Conservation (phyloP, 2,329 filamentous ascomycete genomes). For the Phialocephala subalpina region DNA sequence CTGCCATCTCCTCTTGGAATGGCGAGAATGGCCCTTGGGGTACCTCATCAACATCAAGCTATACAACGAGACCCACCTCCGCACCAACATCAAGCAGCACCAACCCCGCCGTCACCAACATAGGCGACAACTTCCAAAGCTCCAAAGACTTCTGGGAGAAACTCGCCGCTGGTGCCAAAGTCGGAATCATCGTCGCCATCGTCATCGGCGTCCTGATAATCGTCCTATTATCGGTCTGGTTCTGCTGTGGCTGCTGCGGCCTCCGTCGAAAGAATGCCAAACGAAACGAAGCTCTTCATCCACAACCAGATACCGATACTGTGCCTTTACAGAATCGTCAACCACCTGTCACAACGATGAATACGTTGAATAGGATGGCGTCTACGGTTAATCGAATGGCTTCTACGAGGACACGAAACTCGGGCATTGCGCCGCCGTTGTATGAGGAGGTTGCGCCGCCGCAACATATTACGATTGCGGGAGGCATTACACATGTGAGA, state of each 20-base stretch:
- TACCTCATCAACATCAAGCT: background rate
- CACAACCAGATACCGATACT: conserved; percentile 11
- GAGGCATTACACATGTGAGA: conserved; percentile 27
- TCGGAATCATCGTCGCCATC: conserved; percentile 17
- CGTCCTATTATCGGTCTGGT: conserved; percentile 28
- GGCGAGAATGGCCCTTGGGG: background rate
- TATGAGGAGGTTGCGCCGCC: conserved; percentile 37
- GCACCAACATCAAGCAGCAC: background rate
- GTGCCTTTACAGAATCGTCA: conserved; percentile 4
- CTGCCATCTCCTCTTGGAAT: background rate
- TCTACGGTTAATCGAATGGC: background rate
- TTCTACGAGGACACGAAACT: background rate
- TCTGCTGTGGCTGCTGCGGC: conserved; percentile 36
- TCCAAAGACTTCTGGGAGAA: conserved; percentile 14
- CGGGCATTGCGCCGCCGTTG: conserved; percentile 28
- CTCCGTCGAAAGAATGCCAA: conserved; percentile 18
- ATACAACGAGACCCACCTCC: background rate
- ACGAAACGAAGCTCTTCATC: conserved; percentile 11
- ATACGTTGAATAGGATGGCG: conserved; percentile 3
- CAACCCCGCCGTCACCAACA: background rate
- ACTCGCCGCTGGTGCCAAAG: conserved; percentile 23
- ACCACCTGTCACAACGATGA: conserved; percentile 21
- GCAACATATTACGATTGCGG: conserved; percentile 30
- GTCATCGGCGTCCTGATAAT: conserved; percentile 27
- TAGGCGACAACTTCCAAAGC: background rate